Evolutionary conservation across 345 rosid genomes (phyloP), one percentile per base, ranked within the genome.

Genomic region (Populus ilicifolia): DNA sequence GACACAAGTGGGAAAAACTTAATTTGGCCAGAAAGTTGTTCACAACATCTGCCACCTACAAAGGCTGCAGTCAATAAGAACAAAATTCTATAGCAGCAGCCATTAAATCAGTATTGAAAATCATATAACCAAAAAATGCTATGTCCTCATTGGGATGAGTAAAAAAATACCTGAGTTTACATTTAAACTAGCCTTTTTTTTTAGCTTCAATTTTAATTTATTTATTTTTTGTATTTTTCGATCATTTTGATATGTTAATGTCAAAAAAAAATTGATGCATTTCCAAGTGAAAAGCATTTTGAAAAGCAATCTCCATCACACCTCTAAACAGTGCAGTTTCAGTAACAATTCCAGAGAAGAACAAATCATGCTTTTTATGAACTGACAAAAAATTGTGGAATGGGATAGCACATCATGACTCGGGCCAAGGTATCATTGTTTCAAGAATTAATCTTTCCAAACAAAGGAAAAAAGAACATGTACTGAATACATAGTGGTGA

Each of bases 1-100:
- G 90, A 72, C 82, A 82, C 62, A 50, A 79, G 64, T 77, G 86
- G 79, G 75, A 88, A 79, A 72, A 87, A 69, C 79, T 84, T 85
- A 72, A 67, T 84, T 70, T 76, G 78, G 63, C 87, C 80, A 54
- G 75, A 81, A 71, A 79, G 82, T 73, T 72, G 79, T 75, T 76
- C 71, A 63, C 46, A 33, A 75, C 67, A 76, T 71, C 59, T 81
- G 64, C 81, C 61, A 56, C 85, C 84, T 80, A 70, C 74, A 69
- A 82, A 41, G 54, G 39, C 38, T 35, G 35, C 62, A 18, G 44
- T 27, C 69, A 75, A 75, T 65, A 59, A 54, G 70, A 46, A 11
- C 44, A 63, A 69, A 39, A 59, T 43, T 67, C 70, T 59, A 62
- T 8, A 67, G 54, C 18, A 5, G 69, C 8, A 48, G 48, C 9